A percentile compares a stretch with the other conserved stretches of the same genome.
Evolutionary conservation across 768 basidiomycete species (phyloP).

Genomic region (Obba rivulosa): DNA sequence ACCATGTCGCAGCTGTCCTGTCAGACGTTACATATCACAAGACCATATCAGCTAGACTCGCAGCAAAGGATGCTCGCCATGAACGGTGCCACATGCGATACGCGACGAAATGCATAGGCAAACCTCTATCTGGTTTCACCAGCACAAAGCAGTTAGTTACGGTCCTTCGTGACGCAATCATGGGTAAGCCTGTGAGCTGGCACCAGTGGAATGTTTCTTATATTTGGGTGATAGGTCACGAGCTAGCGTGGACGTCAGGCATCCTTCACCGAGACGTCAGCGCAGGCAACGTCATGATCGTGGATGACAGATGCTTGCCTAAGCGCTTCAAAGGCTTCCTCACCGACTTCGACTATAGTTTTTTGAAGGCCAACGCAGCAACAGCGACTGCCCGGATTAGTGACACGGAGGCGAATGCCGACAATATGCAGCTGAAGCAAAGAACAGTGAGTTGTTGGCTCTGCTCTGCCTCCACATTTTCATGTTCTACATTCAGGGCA

Average conservation of each 20-base stretch:
- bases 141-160: conserved; percentile 7
- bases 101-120: conserved; percentile 1
- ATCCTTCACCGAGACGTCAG: conserved; percentile 18
- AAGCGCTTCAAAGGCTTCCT: background rate
- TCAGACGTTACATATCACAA: background rate
- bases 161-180: conserved; percentile 7
- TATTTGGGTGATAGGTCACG: conserved; percentile 8
- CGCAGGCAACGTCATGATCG: conserved; percentile 16
- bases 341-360: conserved; percentile 7
- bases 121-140: conserved; percentile 5
- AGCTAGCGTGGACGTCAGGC: conserved; percentile 2
- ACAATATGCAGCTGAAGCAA: background rate
- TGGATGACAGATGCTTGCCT: background rate
- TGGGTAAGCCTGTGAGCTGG: background rate
- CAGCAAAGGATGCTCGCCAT: background rate
- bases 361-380: background rate
- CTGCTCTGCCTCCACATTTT: no score
- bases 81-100: conserved; percentile 11
- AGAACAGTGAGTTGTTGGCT: background rate
- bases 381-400: background rate
- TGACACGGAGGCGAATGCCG: background rate
- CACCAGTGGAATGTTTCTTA: background rate
- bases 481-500: background rate
- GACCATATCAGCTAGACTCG: background rate
- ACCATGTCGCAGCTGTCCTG: no score